These are phyloP conservation scores for Henckelia pumila DNA, from an alignment of 257 asterid genomes.

Conservation along the genomic window DNA sequence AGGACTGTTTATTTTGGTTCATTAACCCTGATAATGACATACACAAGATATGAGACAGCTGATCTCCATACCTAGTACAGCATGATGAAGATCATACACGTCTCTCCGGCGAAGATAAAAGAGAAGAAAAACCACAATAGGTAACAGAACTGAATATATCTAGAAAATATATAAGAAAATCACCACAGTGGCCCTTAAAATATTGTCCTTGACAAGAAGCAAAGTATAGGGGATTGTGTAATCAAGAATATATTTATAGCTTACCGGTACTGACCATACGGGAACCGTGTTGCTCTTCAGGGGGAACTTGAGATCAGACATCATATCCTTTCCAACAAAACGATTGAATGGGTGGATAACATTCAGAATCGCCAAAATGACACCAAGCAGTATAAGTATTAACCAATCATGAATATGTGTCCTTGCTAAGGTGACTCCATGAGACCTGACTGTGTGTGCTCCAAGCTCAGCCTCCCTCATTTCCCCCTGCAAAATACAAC, in stretches of 20 bases:
- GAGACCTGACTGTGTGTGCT: conserved; percentile 68
- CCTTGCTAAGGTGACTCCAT: conserved; percentile 66
- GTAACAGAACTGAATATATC: conserved; percentile 64
- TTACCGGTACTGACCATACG: conserved; percentile 68
- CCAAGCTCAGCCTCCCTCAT: conserved; percentile 56
- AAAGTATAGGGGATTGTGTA: background rate
- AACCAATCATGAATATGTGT: conserved; percentile 81
- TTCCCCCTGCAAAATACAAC: conserved; percentile 42
- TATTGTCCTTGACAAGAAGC: conserved; percentile 18
- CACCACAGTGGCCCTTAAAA: conserved; percentile 12
- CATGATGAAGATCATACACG: conserved; percentile 86
- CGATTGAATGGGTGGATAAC: conserved; percentile 67
- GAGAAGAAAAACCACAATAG: conserved; percentile 54
- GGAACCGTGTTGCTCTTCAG: conserved; percentile 61
- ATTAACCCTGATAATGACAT: background rate
- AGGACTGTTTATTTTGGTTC: background rate
- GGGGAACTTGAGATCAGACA: conserved; percentile 79
- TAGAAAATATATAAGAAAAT: conserved; percentile 28
- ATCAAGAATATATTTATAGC: conserved; percentile 27
- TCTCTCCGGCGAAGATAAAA: conserved; percentile 66
- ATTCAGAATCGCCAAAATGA: conserved; percentile 39
- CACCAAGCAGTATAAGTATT: conserved; percentile 56
- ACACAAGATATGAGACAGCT: background rate
- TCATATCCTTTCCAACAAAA: conserved; percentile 88
- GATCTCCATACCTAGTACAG: conserved; percentile 52